Evolutionary conservation across 2,329 filamentous ascomycete species (phyloP), one percentile per base, ranked within the genome.

Genomic region (Xylaria polymorpha): DNA sequence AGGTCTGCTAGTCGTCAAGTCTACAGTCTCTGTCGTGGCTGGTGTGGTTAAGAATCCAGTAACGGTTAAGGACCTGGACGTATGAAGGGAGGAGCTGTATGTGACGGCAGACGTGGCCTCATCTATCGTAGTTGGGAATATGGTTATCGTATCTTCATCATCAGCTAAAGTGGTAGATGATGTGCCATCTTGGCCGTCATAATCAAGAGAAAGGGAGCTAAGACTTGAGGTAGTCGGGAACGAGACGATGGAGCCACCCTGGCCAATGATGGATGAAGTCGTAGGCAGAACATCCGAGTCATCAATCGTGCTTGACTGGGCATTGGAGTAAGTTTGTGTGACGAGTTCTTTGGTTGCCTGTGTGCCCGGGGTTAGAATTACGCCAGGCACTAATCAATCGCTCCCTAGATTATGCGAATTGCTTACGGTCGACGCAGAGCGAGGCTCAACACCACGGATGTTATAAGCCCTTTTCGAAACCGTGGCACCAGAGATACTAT

Each of bases 221-320:
- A 29, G 39, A 20, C 1, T 20, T 46, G 43, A 8, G 15, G 43
- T 22, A 46, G 22, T 59, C 22, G 25, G 14, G 14, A 20, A 18
- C 8, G 20, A 25, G 22, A 6, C 12, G 18, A 20, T 18, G 35
- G 39, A 5, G n/a, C 18, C 29, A 37, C 25, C 18, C 20, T 46
- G 7, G 10, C 25, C 8, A 8, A 9, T 29, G 2, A 6, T 22
- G 20, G 50, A 4, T 32, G 41, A 48, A 41, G 4, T 22, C 9
- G 68, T 64, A 9, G 64, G 50, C 18, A 67, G 18, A 37, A 62
- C 20, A 50, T 67, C 64, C 1, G 64, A 55, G 44, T 59, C 37
- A 44, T 70, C 51, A 14, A 59, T 70, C 4, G 57, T 64, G 20
- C 14, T 37, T 10, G 57, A 56, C 58, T 70, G 64, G 4, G 22